Conservation (phyloP, 2,329 filamentous ascomycete species). For the Nannizziopsis arthrosporioides region DNA sequence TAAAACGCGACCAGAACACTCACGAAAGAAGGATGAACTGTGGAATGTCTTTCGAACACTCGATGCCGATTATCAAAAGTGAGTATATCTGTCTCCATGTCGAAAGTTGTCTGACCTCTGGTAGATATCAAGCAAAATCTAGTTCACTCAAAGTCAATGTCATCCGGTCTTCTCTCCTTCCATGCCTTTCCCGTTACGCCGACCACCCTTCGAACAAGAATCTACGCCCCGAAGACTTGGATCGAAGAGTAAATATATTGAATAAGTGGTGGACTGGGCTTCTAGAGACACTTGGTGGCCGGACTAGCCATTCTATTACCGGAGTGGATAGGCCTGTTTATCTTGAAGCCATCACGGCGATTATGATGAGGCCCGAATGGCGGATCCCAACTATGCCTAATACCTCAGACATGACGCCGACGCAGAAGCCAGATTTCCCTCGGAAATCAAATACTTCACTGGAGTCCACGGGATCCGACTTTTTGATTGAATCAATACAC, state of each 20-base stretch:
- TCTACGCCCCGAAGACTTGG: constrained; percentile 66
- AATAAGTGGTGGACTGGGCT: constrained; percentile 86
- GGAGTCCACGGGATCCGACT: constrained; percentile 51
- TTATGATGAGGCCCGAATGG: constrained; percentile 89
- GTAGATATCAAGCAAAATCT: constrained; percentile 59
- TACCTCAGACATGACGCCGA: constrained; percentile 36
- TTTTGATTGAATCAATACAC: constrained; percentile 62
- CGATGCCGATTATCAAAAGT: constrained; percentile 58
- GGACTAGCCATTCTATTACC: constrained; percentile 62
- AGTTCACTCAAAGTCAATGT: constrained; percentile 63
- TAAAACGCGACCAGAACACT: constrained; percentile 21
- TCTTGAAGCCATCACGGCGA: constrained; percentile 62
- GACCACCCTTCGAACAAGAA: constrained; percentile 53
- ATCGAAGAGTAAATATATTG: constrained; percentile 64
- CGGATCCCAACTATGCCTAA: constrained; percentile 53
- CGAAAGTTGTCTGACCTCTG: not conserved
- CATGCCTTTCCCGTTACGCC: constrained; percentile 62
- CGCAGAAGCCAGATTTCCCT: constrained; percentile 30
- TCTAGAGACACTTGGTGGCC: constrained; percentile 68
- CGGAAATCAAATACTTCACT: constrained; percentile 47
- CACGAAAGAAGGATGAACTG: constrained; percentile 56
- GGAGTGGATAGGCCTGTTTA: constrained; percentile 73
- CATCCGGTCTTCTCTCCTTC: constrained; percentile 58
- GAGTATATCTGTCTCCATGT: constrained; percentile 17
- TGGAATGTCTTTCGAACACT: constrained; percentile 57